phyloP scores from a whole-genome alignment of 176 grass and related monocot species.

The Musa itinerans region DNA sequence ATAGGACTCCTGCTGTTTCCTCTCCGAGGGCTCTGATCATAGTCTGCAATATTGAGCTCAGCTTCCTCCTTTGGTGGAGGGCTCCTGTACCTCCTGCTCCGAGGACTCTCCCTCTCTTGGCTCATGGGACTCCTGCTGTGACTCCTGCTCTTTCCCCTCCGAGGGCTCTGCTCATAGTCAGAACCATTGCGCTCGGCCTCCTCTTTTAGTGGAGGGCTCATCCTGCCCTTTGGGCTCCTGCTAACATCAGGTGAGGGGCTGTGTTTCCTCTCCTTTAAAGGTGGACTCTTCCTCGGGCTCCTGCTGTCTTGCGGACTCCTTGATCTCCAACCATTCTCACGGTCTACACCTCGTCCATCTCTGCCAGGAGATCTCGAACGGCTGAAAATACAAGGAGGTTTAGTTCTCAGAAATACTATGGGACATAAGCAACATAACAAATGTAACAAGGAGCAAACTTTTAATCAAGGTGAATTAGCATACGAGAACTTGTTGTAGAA shows the following conservation, averaged over 20 bases:
- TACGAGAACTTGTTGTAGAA: too few species aligned
- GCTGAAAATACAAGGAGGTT: not conserved
- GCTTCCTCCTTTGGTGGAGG: not conserved
- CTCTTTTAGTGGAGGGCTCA: conserved; percentile 44
- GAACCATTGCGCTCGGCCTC: conserved; percentile 36
- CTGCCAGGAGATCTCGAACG: conserved; percentile 53
- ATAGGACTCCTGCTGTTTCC: conserved; percentile 47
- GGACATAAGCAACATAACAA: not conserved
- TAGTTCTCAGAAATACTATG: not conserved
- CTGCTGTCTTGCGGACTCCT: conserved; percentile 73
- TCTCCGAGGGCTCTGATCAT: not conserved
- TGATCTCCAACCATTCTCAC: conserved; percentile 41
- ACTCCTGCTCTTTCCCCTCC: conserved; percentile 43
- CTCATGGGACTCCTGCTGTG: conserved; percentile 53
- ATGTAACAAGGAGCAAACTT: too few species aligned
- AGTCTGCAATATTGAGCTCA: conserved; percentile 4
- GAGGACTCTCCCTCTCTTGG: conserved; percentile 17
- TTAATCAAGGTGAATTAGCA: too few species aligned
- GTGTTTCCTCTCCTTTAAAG: conserved; percentile 35
- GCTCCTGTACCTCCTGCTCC: conserved; percentile 29
- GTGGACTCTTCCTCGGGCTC: conserved; percentile 50
- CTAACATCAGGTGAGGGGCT: conserved; percentile 48
- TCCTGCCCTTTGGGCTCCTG: conserved; percentile 32
- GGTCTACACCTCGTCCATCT: conserved; percentile 30
- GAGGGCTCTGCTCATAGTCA: conserved; percentile 41